Percentiles rank a stretch among this genome's conserved stretches.
Evolutionary conservation across 257 asterid genomes (phyloP).

Genomic region (Prunella vulgaris): DNA sequence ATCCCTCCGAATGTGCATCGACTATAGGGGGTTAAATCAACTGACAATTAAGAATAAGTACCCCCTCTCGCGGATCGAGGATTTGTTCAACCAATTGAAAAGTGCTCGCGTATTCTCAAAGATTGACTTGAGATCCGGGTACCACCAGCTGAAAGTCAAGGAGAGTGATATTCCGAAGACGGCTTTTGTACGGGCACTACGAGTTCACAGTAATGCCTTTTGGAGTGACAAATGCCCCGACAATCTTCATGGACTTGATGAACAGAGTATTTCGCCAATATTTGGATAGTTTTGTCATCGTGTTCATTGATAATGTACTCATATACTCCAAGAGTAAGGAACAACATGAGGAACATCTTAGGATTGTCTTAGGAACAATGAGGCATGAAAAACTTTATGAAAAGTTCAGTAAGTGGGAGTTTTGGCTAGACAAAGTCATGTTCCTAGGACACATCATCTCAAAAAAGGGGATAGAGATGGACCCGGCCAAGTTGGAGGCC

Average conservation of each 20-base stretch:
- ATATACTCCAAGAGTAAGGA: no score
- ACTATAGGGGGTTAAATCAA: no score
- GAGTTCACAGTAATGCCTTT: background rate
- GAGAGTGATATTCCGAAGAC: background rate
- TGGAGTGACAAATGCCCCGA: background rate
- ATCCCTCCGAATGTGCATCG: no score
- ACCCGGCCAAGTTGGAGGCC: no score
- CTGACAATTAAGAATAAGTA: background rate
- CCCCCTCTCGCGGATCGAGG: background rate
- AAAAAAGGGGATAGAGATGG: background rate
- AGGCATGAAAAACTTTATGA: background rate
- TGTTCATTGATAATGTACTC: no score
- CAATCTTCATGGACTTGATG: background rate
- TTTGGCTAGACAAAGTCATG: background rate
- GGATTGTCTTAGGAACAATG: no score
- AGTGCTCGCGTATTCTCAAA: background rate
- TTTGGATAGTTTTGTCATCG: background rate
- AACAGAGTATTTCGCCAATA: background rate
- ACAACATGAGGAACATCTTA: no score
- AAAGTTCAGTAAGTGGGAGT: background rate
- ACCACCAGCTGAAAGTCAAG: background rate
- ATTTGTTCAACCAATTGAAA: background rate
- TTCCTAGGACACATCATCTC: background rate
- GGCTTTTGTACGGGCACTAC: background rate
- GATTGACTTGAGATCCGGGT: no score